phyloP scores from a whole-genome alignment of 495 filamentous ascomycete genomes.

The Penicillium daleae region DNA sequence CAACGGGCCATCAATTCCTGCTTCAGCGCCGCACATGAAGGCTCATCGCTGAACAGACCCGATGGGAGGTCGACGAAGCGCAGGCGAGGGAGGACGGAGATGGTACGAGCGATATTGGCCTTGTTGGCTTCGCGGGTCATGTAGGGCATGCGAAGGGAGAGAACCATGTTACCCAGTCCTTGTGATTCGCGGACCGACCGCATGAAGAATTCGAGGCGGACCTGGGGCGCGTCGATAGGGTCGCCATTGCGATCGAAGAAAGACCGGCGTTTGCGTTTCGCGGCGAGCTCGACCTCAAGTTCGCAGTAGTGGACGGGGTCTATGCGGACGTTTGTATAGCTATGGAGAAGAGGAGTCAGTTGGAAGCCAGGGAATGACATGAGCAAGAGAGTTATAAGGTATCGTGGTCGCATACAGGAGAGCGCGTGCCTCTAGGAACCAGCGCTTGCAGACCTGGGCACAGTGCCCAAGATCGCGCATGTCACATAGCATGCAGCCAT shows the following conservation, averaged over 20 bases:
- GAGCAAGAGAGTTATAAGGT: not conserved
- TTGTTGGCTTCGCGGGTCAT: constrained; percentile 92
- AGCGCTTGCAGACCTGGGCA: constrained; percentile 70
- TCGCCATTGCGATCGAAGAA: constrained; percentile 76
- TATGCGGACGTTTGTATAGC: constrained; percentile 88
- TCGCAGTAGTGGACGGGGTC: constrained; percentile 95
- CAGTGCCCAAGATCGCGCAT: constrained; percentile 87
- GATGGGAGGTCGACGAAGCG: constrained; percentile 86
- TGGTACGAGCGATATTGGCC: constrained; percentile 79
- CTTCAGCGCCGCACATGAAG: constrained; percentile 70
- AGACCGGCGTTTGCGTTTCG: constrained; percentile 74
- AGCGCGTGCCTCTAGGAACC: constrained; percentile 58
- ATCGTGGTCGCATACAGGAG: constrained; percentile 53
- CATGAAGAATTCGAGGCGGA: constrained; percentile 76
- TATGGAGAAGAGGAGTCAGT: constrained; percentile 32
- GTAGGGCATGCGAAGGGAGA: constrained; percentile 89
- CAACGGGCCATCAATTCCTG: constrained; percentile 84
- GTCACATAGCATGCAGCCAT: constrained; percentile 95
- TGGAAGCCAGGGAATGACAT: not conserved
- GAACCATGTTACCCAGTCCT: constrained; percentile 65
- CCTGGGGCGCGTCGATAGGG: constrained; percentile 74
- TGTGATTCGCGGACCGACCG: constrained; percentile 77
- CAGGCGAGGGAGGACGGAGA: constrained; percentile 82
- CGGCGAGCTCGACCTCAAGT: constrained; percentile 76
- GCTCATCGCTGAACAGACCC: constrained; percentile 80